A percentile compares a stretch with the other conserved stretches of the same genome.
Evolutionary conservation across 768 basidiomycete genomes (phyloP).

Genomic region (Crassisporium funariophilum): DNA sequence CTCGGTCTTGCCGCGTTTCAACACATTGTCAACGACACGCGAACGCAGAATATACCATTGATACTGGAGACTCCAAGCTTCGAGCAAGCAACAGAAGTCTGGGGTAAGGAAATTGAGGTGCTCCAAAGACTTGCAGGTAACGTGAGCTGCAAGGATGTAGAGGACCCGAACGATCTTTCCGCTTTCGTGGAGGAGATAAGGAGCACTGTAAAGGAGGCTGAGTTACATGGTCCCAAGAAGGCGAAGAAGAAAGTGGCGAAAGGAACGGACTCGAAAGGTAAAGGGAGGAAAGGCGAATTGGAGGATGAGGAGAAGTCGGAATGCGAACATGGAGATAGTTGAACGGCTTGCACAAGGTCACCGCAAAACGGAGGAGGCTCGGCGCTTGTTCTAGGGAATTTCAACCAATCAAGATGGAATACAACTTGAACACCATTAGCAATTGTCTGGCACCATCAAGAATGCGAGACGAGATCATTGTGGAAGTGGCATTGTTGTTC

Average conservation of each 20-base stretch:
- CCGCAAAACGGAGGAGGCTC: too few relatives aligned
- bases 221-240: not conserved
- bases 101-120: constrained; percentile 72
- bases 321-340: too few relatives aligned
- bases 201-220: not conserved
- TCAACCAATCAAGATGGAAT: too few relatives aligned
- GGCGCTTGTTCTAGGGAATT: too few relatives aligned
- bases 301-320: too few relatives aligned
- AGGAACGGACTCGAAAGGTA: not conserved
- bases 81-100: constrained; percentile 60
- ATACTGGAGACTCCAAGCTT: constrained; percentile 82
- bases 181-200: not conserved
- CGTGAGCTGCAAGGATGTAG: not conserved
- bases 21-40: constrained; percentile 67
- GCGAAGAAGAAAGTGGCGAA: not conserved
- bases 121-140: constrained; percentile 50
- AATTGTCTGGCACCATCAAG: too few relatives aligned
- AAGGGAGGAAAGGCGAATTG: too few relatives aligned
- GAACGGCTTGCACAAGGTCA: too few relatives aligned
- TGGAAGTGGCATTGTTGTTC: too few relatives aligned
- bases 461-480: too few relatives aligned
- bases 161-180: not conserved
- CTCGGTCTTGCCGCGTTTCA: constrained; percentile 65
- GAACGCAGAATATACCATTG: constrained; percentile 70
- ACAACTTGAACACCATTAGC: too few relatives aligned